A percentile compares a stretch with the other conserved stretches of the same genome.
phyloP scores from a whole-genome alignment of 225 moss, liverwort and hornwort genomes.

The Bryum argenteum region DNA sequence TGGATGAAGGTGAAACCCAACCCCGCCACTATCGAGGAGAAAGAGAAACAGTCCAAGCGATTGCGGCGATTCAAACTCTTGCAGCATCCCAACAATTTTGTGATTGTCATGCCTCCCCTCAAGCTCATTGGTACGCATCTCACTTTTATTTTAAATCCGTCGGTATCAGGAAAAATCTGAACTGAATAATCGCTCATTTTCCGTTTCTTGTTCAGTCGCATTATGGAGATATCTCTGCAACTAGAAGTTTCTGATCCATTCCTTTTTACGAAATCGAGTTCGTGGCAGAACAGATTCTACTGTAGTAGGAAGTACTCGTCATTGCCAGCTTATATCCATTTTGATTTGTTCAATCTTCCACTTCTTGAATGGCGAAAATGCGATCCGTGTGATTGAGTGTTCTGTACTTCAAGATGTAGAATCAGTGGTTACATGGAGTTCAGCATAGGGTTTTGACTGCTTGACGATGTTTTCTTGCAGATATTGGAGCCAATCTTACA shows the following conservation, averaged over 20 bases:
- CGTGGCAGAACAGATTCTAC: constrained; percentile 5
- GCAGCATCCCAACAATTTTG: neutral
- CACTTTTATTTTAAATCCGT: neutral
- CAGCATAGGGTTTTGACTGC: neutral
- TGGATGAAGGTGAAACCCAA: neutral
- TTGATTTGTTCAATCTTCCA: neutral
- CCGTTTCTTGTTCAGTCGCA: neutral
- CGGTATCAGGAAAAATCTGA: neutral
- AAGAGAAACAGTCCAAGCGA: neutral
- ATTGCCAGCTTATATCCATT: neutral
- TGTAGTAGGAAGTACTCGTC: neutral
- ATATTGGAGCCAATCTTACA: constrained; percentile 93
- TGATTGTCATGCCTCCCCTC: constrained; percentile 20
- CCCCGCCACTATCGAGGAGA: neutral
- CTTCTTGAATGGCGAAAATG: neutral
- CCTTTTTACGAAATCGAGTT: neutral
- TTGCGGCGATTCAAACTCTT: constrained; percentile 7
- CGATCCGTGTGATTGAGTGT: neutral
- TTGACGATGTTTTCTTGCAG: constrained; percentile 42
- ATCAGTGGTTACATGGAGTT: neutral
- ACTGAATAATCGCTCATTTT: neutral
- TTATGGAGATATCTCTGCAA: neutral
- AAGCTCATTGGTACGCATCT: constrained; percentile 32
- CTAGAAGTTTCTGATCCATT: neutral
- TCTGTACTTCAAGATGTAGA: neutral